Conservation (phyloP, 495 filamentous ascomycete genomes). For the Penicillium roqueforti region DNA sequence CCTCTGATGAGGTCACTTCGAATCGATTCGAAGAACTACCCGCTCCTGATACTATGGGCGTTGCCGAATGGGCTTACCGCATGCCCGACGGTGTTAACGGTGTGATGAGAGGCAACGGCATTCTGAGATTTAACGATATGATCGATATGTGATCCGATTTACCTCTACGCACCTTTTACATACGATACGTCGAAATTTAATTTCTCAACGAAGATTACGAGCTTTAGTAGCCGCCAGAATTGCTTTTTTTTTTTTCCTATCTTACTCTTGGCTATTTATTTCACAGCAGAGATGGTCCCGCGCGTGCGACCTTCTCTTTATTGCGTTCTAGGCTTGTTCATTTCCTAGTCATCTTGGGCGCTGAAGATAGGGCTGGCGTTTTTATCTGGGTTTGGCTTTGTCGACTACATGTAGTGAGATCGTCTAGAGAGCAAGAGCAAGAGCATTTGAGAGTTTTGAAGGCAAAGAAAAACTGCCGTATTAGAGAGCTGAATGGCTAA, state of each 20-base stretch:
- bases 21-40: conserved; percentile 43
- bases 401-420: conserved; percentile 21
- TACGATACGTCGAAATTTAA: conserved; percentile 15
- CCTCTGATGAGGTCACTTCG: conserved; percentile 49
- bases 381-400: conserved; percentile 10
- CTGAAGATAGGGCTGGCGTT: conserved; percentile 14
- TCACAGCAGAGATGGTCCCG: background rate
- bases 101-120: conserved; percentile 74
- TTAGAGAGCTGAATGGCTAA: conserved; percentile 29
- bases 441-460: conserved; percentile 25
- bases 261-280: conserved; percentile 7
- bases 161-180: background rate
- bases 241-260: background rate
- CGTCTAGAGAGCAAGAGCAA: background rate
- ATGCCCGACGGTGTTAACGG: conserved; percentile 77
- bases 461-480: conserved; percentile 16
- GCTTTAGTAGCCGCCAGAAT: conserved; percentile 13
- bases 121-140: conserved; percentile 87
- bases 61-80: conserved; percentile 42
- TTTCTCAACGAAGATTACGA: conserved; percentile 23
- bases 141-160: conserved; percentile 71
- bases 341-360: conserved; percentile 12
- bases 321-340: background rate
- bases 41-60: conserved; percentile 41
- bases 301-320: conserved; percentile 2